These are phyloP conservation scores for Hypoxylon sp. DNA, from an alignment of 2,329 filamentous ascomycete genomes.

Conservation along the genomic window DNA sequence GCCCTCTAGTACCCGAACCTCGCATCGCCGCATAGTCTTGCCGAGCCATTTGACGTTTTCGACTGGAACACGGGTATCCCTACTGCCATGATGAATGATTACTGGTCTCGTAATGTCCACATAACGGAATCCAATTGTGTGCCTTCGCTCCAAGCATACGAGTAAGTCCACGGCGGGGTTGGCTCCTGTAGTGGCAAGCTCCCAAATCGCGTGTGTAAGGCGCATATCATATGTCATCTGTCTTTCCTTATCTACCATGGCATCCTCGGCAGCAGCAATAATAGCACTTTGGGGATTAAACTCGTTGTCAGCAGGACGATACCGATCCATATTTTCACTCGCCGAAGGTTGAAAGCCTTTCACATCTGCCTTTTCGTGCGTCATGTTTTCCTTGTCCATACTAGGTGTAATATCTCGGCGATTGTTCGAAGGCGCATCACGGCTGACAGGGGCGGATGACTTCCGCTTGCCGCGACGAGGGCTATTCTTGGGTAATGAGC, in stretches of 20 bases:
- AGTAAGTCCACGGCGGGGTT: conserved; percentile 95
- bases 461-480: conserved; percentile 74
- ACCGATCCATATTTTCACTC: conserved; percentile 66
- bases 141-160: conserved; percentile 90
- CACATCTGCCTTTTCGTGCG: conserved; percentile 50
- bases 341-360: conserved; percentile 52
- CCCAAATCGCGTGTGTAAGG: conserved; percentile 95
- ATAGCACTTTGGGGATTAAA: conserved; percentile 52
- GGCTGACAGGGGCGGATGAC: conserved; percentile 58
- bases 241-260: conserved; percentile 78
- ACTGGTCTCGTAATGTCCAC: conserved; percentile 94
- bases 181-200: conserved; percentile 88
- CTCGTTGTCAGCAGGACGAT: conserved; percentile 55
- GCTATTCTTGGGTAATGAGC: conserved; percentile 77
- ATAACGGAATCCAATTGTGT: conserved; percentile 95
- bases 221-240: conserved; percentile 84
- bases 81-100: conserved; percentile 93
- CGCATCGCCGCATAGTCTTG: conserved; percentile 92
- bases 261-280: conserved; percentile 70
- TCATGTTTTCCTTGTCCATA: conserved; percentile 67
- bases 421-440: conserved; percentile 56
- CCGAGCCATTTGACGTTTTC: conserved; percentile 97
- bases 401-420: conserved; percentile 56
- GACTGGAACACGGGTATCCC: conserved; percentile 91
- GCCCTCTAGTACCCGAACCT: conserved; percentile 89